Base-by-base conservation (phyloP, 768 basidiomycete species). In the Pilatotrama ljubarskyi region DNA sequence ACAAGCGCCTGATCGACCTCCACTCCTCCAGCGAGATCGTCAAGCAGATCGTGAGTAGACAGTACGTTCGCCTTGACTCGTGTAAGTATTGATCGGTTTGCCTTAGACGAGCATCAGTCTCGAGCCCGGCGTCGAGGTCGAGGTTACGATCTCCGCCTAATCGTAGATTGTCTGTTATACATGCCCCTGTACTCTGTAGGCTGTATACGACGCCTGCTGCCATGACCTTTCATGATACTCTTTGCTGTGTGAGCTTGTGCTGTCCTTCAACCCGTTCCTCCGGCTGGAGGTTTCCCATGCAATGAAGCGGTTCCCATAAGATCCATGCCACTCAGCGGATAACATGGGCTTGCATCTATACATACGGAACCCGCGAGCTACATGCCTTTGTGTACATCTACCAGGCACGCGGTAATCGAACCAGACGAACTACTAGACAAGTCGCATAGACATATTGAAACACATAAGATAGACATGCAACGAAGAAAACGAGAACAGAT, bases 1-100 rank as follows among this genome's bases (percentile, higher is more conserved):
- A 99, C 89, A 99, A 99, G 82, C 92, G 97, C 72, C 84, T 99
- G 75, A 98, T 99, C 72, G 97, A 99, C 82, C 82, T 99, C 68
- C 93, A 96, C 83, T 95, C 97, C 51, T 96, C 95, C 64, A 92
- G 92, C 75, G 97, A 98, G 80, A 91, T 98, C 67, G 97, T 99
- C 81, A 99, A 98, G 85, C 96, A 98, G 80, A 99, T 99, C 72
- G 96, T 98, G 68, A 72, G 93, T 81, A 47, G 17, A n/a, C 15
- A 15, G 40, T 10, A 11, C 40, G 54, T 35, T n/a, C 20, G 10
- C 54, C 37, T 35, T 11, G 3, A 5, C 32, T 5, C 32, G 1
- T 17, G 14, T 35, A 11, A 18, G 15, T n/a, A 56, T 57, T 17
- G 18, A 43, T 43, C 20, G 4, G 25, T 37, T 36, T 17, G 57